A percentile compares a stretch with the other conserved stretches of the same genome.
phyloP scores from a whole-genome alignment of 75 land plant genomes.

The Pinus albicaulis region DNA sequence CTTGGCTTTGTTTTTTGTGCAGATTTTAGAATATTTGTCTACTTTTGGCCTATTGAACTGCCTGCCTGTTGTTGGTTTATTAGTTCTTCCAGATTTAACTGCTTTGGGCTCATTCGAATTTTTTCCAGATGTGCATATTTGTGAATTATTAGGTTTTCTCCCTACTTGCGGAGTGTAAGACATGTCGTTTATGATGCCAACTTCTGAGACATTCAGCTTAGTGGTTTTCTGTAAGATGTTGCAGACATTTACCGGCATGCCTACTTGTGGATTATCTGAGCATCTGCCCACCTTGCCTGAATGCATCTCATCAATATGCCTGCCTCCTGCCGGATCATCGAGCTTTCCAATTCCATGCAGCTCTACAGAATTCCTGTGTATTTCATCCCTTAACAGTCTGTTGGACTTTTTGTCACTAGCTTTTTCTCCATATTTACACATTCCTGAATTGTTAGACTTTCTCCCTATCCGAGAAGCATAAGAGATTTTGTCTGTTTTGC shows the following conservation, averaged over 20 bases:
- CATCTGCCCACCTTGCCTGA: not conserved
- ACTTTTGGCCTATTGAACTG: not conserved
- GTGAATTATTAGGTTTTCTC: not conserved
- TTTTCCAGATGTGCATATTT: not conserved
- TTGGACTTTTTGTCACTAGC: not conserved
- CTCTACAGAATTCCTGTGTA: not conserved
- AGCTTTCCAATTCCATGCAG: not conserved
- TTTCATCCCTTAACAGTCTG: not conserved
- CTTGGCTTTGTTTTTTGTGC: not conserved
- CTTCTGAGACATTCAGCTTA: not conserved
- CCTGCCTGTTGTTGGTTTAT: not conserved
- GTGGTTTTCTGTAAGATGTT: not conserved
- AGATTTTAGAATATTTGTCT: not conserved
- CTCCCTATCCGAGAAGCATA: too few relatives aligned
- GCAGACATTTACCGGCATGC: not conserved
- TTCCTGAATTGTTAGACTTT: too few relatives aligned
- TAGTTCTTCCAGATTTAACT: not conserved
- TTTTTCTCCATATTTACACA: too few relatives aligned
- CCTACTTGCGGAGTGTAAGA: not conserved
- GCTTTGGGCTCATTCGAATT: constrained; percentile 1
- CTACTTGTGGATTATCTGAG: not conserved
- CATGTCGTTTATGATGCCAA: not conserved
- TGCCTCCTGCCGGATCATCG: not conserved
- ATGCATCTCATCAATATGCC: not conserved
- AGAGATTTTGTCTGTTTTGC: too few relatives aligned